Evolutionary conservation across 179 eudicot genomes (phyloP).

Genomic region (Heliamphora pulchella): DNA sequence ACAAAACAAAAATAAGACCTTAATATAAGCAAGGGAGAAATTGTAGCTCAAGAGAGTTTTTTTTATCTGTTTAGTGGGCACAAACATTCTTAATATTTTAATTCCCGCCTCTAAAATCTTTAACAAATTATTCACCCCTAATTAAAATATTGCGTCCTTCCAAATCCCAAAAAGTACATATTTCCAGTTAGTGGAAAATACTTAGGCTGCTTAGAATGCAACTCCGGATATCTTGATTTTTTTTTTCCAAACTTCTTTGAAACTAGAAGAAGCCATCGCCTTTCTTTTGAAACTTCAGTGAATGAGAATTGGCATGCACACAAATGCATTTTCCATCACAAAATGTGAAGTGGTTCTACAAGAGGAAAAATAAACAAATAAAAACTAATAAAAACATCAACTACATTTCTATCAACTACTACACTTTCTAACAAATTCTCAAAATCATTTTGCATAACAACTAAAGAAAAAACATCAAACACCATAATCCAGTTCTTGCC

Average conservation of each 20-base stretch:
- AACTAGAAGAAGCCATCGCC: not conserved
- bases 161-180: no score
- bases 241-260: not conserved
- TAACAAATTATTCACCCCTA: no score
- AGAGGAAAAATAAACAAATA: not conserved
- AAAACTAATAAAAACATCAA: not conserved
- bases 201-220: not conserved
- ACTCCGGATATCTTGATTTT: not conserved
- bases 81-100: no score
- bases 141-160: no score
- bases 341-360: not conserved
- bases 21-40: no score
- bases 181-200: no score
- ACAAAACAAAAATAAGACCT: not conserved
- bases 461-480: conserved; percentile 1
- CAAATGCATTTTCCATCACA: not conserved
- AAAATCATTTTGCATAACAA: not conserved
- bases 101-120: no score
- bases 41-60: not conserved
- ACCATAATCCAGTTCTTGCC: not conserved
- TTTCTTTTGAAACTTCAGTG: not conserved
- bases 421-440: not conserved
- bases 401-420: not conserved
- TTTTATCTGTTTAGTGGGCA: no score
- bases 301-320: not conserved